Evolutionary conservation across 164 flowering plant genomes (phyloP).

Genomic region (Saururus chinensis): DNA sequence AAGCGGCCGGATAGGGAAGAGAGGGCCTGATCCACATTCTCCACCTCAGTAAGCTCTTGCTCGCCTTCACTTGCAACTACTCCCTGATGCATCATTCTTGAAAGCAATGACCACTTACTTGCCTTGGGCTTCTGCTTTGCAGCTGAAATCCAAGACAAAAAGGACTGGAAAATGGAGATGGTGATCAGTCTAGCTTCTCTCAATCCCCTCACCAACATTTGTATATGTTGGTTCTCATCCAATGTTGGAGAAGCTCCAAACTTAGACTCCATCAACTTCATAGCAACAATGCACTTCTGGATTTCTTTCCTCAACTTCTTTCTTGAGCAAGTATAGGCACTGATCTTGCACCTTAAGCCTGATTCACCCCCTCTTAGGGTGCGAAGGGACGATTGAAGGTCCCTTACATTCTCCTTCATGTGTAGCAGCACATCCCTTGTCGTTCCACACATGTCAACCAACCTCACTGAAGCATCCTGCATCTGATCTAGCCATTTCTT

Average conservation of each 20-base stretch:
- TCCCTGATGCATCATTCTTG: constrained; percentile 9
- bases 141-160: constrained; percentile 19
- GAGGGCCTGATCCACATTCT: background rate
- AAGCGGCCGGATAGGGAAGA: background rate
- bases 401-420: constrained; percentile 21
- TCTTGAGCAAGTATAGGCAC: constrained; percentile 16
- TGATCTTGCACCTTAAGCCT: constrained; percentile 6
- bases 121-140: constrained; percentile 21
- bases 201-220: constrained; percentile 15
- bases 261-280: constrained; percentile 18
- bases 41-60: background rate
- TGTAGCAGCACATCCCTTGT: constrained; percentile 19
- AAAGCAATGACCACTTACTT: constrained; percentile 19
- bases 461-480: constrained; percentile 27
- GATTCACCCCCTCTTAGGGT: constrained; percentile 17
- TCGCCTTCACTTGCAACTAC: background rate
- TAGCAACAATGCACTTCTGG: constrained; percentile 12
- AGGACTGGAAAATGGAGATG: constrained; percentile 16
- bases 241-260: background rate
- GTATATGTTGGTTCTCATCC: constrained; percentile 1
- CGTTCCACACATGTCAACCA: constrained; percentile 26
- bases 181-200: constrained; percentile 23
- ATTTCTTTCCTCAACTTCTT: constrained; percentile 28
- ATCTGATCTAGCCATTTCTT: constrained; percentile 20
- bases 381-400: constrained; percentile 20